Evolutionary conservation across 768 basidiomycete genomes (phyloP).

Genomic region (Lactifluus volemus): DNA sequence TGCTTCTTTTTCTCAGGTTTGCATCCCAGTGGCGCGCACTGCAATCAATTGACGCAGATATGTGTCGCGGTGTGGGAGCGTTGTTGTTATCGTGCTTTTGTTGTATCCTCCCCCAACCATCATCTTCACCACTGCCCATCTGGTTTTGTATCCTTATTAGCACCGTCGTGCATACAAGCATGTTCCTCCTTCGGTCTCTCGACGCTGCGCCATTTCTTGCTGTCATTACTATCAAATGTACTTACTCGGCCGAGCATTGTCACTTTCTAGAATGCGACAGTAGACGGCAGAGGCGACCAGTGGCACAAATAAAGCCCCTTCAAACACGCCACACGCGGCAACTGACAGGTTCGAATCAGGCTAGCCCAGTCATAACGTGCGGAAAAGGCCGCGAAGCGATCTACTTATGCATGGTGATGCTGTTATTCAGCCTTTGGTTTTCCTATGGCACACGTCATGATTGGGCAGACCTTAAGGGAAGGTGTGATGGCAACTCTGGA

Average conservation of each 20-base stretch:
- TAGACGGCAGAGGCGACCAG: not conserved
- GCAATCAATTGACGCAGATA: not conserved
- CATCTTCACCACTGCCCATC: constrained; percentile 4
- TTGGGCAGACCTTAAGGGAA: too few relatives aligned
- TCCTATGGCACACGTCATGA: too few relatives aligned
- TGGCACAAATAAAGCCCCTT: not conserved
- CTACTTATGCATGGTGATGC: too few relatives aligned
- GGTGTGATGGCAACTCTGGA: too few relatives aligned
- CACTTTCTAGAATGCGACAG: not conserved
- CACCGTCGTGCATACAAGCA: constrained; percentile 7
- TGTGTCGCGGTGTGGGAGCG: not conserved
- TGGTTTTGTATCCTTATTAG: constrained; percentile 16
- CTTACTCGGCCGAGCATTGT: not conserved
- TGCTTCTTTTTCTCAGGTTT: not conserved
- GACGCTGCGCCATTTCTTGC: not conserved
- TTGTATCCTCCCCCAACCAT: constrained; percentile 8
- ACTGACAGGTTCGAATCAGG: not conserved
- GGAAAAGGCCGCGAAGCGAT: not conserved
- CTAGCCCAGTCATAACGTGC: too few relatives aligned
- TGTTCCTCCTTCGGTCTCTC: not conserved
- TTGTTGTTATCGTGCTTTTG: not conserved
- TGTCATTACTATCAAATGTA: not conserved
- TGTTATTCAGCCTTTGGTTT: too few relatives aligned
- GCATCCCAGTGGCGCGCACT: not conserved
- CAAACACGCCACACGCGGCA: not conserved